Conservation (phyloP, 2,329 filamentous ascomycete species). For the Colletotrichum simmondsii region DNA sequence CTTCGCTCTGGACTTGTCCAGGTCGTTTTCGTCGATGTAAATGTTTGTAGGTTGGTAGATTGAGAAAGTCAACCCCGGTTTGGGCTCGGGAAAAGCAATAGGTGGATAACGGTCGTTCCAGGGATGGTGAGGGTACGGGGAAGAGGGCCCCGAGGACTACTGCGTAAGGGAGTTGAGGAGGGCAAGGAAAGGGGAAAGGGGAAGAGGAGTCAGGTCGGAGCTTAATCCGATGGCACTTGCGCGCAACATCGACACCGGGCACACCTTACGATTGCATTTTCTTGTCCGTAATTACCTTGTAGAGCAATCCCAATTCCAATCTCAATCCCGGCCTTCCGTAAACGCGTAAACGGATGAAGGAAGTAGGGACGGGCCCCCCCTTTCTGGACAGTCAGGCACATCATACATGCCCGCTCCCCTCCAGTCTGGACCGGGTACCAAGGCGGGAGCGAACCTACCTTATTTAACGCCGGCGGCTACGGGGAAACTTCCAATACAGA, state of each 20-base stretch:
- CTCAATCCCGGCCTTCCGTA: no score
- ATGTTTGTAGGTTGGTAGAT: background rate
- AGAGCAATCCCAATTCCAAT: background rate
- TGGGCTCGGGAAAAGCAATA: background rate
- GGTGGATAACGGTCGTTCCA: background rate
- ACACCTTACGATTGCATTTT: background rate
- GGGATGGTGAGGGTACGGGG: background rate
- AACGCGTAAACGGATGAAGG: background rate
- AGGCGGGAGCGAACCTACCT: background rate
- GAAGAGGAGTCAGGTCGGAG: background rate
- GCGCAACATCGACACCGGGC: background rate
- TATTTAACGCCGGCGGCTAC: background rate
- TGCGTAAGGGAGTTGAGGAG: no score
- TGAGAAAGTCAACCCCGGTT: background rate
- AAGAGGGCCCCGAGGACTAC: background rate
- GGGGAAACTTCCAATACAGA: background rate
- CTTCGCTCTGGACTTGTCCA: background rate
- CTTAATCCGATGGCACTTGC: conserved; percentile 10
- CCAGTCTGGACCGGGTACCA: background rate
- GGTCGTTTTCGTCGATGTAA: background rate
- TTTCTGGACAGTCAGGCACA: background rate
- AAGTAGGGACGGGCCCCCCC: background rate
- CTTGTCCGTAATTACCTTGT: background rate
- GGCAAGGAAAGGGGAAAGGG: background rate
- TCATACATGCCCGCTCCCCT: no score